Percentiles rank a stretch among this genome's conserved stretches.
These are phyloP conservation scores for Rhizophagus clarus DNA, from an alignment of 192 early-diverging fungal genomes.

Conservation along the genomic window DNA sequence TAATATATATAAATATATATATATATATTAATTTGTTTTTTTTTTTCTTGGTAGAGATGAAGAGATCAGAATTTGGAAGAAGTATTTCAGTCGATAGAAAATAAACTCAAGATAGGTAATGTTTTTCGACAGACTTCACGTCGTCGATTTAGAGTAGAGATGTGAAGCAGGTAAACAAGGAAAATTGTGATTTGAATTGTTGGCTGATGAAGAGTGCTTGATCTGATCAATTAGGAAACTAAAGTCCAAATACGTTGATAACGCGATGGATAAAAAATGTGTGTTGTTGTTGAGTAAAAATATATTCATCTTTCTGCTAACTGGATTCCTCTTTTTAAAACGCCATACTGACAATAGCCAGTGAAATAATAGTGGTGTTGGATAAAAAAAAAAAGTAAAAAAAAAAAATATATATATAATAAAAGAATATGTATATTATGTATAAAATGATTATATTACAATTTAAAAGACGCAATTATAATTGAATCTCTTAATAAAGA, in stretches of 20 bases:
- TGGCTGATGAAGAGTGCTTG: background rate
- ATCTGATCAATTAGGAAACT: slow-evolving; percentile 17
- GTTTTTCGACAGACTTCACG: slow-evolving; percentile 15
- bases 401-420: slow-evolving; percentile 13
- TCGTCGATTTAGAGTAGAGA: background rate
- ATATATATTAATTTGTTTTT: background rate
- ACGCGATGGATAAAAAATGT: slow-evolving; percentile 9
- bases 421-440: slow-evolving; percentile 27
- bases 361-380: background rate
- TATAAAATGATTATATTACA: slow-evolving; percentile 32
- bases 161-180: slow-evolving; percentile 14
- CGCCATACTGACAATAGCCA: slow-evolving; percentile 28
- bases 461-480: slow-evolving; percentile 6
- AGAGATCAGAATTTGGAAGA: background rate
- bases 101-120: slow-evolving; percentile 15
- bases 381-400: background rate
- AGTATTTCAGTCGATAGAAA: background rate
- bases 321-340: slow-evolving; percentile 28
- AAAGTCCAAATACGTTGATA: slow-evolving; percentile 19
- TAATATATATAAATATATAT: too few relatives aligned
- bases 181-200: background rate
- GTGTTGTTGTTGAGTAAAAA: slow-evolving; percentile 30
- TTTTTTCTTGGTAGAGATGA: background rate
- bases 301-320: slow-evolving; percentile 26
- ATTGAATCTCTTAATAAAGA: background rate